Base-by-base conservation (phyloP, 2,329 filamentous ascomycete species). In the Botrytis sinoallii region DNA sequence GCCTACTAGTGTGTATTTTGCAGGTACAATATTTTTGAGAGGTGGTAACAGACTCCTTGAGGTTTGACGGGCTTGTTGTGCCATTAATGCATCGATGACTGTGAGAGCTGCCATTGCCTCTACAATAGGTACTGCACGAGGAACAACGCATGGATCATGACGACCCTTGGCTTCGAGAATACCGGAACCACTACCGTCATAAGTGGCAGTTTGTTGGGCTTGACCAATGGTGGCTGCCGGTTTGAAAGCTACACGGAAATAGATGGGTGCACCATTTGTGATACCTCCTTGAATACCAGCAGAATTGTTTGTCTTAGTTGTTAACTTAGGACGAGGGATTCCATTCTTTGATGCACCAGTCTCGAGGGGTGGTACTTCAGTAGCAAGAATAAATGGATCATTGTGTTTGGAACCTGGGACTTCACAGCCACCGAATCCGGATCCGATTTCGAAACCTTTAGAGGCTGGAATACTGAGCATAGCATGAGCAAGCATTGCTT, bases 241-340 rank as follows among this genome's bases (percentile, higher is more conserved):
- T 87, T 98, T 98, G 89, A 98, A 98, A 25, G 90, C 95, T 8
- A 97, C 91, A 69, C 92, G 90, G 89, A 98, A 98, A 87, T 96
- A 98, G 84, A 98, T 94, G 74, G 91, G 92, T 55, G 93, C 93
- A 74, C 95, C 96, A 83, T 98, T 98, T 69, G 92, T 92, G 83
- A 98, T 98, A 70, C 95, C 95, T 61, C 95, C 96, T 85, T 98
- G 95, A 78, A 98, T 93, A 76, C 95, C 96, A 20, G 95, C 95
- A 3, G 92, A 95, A 86, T 97, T 94, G 86, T 98, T 98, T 40
- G 95, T 98, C 85, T 92, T 93, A 73, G 95, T 98, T 14, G 90
- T 91, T 71, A 98, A 88, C 76, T 86, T 88, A 29, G 92, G 89
- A 74, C 85, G 84, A 44, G 85, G 83, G 25, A 86, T 82, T 44